These are phyloP conservation scores for Colletotrichum shisoi DNA, from an alignment of 2,329 filamentous ascomycete genomes.

Conservation along the genomic window DNA sequence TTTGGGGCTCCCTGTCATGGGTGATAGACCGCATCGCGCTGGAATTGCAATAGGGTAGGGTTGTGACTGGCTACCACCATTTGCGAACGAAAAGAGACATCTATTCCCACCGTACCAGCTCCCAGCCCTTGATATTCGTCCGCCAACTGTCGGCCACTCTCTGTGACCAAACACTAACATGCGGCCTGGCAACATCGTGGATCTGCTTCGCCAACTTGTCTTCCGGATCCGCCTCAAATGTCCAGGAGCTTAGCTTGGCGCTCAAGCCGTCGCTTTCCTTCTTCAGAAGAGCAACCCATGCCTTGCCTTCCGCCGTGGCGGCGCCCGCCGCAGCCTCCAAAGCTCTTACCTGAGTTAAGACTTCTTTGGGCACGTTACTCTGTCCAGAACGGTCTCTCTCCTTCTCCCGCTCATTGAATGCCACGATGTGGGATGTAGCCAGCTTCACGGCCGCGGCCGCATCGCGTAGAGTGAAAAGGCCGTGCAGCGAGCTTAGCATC, in stretches of 20 bases:
- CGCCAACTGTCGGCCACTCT: slow-evolving; percentile 42
- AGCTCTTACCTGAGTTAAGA: slow-evolving; percentile 48
- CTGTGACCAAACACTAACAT: slow-evolving; percentile 38
- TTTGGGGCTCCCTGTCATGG: slow-evolving; percentile 18
- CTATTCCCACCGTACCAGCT: slow-evolving; percentile 42
- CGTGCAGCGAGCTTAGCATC: slow-evolving; percentile 49
- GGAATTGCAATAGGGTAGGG: not conserved
- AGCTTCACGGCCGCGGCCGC: slow-evolving; percentile 48
- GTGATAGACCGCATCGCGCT: slow-evolving; percentile 3
- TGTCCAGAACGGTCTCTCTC: slow-evolving; percentile 52
- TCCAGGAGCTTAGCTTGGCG: slow-evolving; percentile 43
- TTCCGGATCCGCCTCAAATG: slow-evolving; percentile 38
- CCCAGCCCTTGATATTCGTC: slow-evolving; percentile 43
- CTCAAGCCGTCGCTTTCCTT: slow-evolving; percentile 45
- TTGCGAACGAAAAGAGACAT: slow-evolving; percentile 1
- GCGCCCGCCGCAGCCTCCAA: slow-evolving; percentile 46
- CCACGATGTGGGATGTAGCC: slow-evolving; percentile 48
- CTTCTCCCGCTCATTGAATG: slow-evolving; percentile 51
- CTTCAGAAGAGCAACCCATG: slow-evolving; percentile 45
- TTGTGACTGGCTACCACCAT: not conserved
- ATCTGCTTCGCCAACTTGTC: slow-evolving; percentile 31
- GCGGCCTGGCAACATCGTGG: slow-evolving; percentile 21
- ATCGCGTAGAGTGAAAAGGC: slow-evolving; percentile 51
- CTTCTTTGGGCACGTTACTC: slow-evolving; percentile 51
- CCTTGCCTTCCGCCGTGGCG: slow-evolving; percentile 48